These are phyloP conservation scores for Pestalotiopsis sp. DNA, from an alignment of 2,329 filamentous ascomycete species.

Conservation along the genomic window DNA sequence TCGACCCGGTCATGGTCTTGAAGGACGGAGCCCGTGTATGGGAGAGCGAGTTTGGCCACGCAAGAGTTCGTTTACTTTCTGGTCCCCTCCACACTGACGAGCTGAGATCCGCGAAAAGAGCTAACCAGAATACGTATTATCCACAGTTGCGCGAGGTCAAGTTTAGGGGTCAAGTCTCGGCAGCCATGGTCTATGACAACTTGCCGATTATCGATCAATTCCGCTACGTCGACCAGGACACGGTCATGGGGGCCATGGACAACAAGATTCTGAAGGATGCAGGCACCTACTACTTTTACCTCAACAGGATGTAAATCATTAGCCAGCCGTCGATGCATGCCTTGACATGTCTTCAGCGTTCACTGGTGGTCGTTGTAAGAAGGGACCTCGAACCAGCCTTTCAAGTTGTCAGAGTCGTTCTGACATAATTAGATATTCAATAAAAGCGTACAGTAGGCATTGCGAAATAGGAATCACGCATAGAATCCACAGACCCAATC, in stretches of 20 bases:
- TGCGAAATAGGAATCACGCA: too few relatives aligned
- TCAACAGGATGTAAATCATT: background rate
- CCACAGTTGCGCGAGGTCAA: conserved; percentile 25
- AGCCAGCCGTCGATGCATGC: background rate
- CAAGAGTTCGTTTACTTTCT: background rate
- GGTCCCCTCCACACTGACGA: background rate
- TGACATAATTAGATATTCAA: too few relatives aligned
- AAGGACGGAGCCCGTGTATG: background rate
- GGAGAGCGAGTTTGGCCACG: background rate
- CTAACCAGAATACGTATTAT: background rate
- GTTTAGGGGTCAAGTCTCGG: conserved; percentile 26
- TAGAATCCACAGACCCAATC: too few relatives aligned
- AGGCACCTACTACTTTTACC: conserved; percentile 1
- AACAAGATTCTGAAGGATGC: conserved; percentile 5
- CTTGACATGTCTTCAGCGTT: too few relatives aligned
- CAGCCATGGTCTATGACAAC: conserved; percentile 33
- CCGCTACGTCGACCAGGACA: conserved; percentile 27
- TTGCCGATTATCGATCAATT: conserved; percentile 34
- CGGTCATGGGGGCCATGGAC: conserved; percentile 32
- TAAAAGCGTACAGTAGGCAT: too few relatives aligned
- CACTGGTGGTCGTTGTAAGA: too few relatives aligned
- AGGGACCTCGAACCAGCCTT: too few relatives aligned
- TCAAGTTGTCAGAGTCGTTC: too few relatives aligned
- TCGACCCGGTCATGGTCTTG: background rate
- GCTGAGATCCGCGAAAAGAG: background rate